phyloP scores from a whole-genome alignment of 2,329 filamentous ascomycete species.

The Ceratocystis destructans region DNA sequence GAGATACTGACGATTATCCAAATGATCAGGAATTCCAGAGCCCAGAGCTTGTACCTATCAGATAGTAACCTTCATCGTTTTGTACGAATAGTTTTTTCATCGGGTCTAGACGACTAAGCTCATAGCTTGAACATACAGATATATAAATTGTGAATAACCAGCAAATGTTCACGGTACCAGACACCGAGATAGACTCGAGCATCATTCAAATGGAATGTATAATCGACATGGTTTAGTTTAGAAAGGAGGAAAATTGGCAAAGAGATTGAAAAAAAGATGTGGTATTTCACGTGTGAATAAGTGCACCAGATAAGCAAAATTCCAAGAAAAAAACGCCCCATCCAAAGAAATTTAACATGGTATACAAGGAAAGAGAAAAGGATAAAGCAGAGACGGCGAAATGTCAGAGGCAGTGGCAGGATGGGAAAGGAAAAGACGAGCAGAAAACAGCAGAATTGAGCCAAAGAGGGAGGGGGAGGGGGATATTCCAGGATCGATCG shows the following conservation, averaged over 20 bases:
- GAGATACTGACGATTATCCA: too few relatives aligned
- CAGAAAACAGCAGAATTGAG: neutral
- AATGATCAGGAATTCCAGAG: too few relatives aligned
- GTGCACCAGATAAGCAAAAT: slow-evolving; percentile 10
- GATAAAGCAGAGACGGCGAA: neutral
- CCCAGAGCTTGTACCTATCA: too few relatives aligned
- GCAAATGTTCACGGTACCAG: too few relatives aligned
- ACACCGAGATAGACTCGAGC: too few relatives aligned
- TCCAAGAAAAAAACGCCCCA: slow-evolving; percentile 12
- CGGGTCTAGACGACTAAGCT: too few relatives aligned
- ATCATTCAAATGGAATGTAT: neutral
- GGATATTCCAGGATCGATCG: too few relatives aligned
- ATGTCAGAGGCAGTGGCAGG: too few relatives aligned
- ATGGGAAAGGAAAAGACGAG: neutral
- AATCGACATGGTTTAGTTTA: neutral
- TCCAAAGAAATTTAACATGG: slow-evolving; percentile 10
- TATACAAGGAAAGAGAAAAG: slow-evolving; percentile 8
- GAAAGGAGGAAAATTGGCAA: neutral
- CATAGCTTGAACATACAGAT: too few relatives aligned
- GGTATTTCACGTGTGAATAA: neutral
- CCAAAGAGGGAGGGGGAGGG: neutral
- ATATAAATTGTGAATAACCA: too few relatives aligned
- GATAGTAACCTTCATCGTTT: too few relatives aligned
- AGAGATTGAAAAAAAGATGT: neutral
- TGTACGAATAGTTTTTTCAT: too few relatives aligned